phyloP scores from a whole-genome alignment of 805 yeast species.

The Saccharomycopsis sp. region DNA sequence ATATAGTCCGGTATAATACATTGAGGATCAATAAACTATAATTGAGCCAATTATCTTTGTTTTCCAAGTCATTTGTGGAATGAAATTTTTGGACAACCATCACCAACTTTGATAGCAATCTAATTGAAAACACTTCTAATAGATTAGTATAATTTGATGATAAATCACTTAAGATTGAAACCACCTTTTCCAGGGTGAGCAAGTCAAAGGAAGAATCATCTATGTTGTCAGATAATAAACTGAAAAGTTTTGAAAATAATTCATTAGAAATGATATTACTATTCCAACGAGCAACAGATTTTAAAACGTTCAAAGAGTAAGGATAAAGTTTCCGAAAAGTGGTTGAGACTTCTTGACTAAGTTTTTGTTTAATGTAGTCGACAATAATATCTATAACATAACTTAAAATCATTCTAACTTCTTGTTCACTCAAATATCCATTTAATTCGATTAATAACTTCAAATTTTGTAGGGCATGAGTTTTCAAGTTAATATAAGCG shows the following conservation, averaged over 20 bases:
- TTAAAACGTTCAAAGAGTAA: conserved; percentile 4
- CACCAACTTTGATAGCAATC: conserved; percentile 27
- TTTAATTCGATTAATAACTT: conserved; percentile 42
- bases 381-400: conserved; percentile 54
- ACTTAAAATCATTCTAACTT: conserved; percentile 51
- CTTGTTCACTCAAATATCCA: conserved; percentile 41
- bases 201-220: too few relatives aligned
- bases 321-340: conserved; percentile 10
- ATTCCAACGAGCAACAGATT: conserved; percentile 4
- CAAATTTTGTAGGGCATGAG: conserved; percentile 56
- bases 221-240: conserved; percentile 7
- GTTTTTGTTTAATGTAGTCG: conserved; percentile 23
- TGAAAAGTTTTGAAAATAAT: conserved; percentile 13
- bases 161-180: conserved; percentile 22
- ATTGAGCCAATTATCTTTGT: not conserved
- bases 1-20: conserved; percentile 10
- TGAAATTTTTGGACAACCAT: conserved; percentile 11
- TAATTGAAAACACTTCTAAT: conserved; percentile 29
- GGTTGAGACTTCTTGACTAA: conserved; percentile 1
- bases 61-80: not conserved
- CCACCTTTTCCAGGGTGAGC: conserved; percentile 4
- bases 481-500: conserved; percentile 58
- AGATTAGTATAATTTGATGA: conserved; percentile 26
- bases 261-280: conserved; percentile 11
- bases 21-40: conserved; percentile 10